These are phyloP conservation scores for Evernia prunastri DNA, from an alignment of 495 filamentous ascomycete genomes.

Conservation along the genomic window DNA sequence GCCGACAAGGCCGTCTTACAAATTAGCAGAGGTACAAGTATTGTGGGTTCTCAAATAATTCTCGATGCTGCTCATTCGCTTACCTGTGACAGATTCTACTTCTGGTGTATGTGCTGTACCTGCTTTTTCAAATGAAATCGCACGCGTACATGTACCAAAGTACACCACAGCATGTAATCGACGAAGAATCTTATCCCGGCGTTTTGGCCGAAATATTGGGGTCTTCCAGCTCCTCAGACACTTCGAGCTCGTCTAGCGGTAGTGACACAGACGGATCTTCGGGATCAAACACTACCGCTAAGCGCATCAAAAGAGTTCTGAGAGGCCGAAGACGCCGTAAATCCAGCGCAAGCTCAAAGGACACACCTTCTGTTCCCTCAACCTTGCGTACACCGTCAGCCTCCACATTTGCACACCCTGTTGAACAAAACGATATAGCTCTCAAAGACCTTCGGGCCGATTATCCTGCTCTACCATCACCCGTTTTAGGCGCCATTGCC, in stretches of 20 bases:
- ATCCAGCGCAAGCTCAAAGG: conserved; percentile 63
- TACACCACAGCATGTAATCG: conserved; percentile 81
- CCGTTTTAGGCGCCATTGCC: conserved; percentile 32
- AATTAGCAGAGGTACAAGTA: conserved; percentile 83
- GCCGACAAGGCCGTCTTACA: conserved; percentile 68
- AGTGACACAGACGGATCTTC: conserved; percentile 59
- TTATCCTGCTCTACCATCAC: conserved; percentile 17
- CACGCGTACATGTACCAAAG: conserved; percentile 88
- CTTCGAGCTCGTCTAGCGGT: conserved; percentile 50
- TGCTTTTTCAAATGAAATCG: conserved; percentile 86
- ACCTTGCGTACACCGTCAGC: conserved; percentile 37
- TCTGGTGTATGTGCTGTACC: conserved; percentile 75
- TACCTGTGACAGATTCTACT: conserved; percentile 55
- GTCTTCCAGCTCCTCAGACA: conserved; percentile 56
- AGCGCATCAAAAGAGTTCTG: conserved; percentile 65
- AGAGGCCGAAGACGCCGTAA: conserved; percentile 62
- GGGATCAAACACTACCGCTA: conserved; percentile 66
- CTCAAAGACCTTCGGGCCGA: conserved; percentile 25
- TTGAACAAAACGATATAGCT: conserved; percentile 35
- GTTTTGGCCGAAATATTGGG: conserved; percentile 75
- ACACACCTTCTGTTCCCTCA: conserved; percentile 43
- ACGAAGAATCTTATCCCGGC: conserved; percentile 80
- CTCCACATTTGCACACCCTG: conserved; percentile 33
- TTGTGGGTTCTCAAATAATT: conserved; percentile 46
- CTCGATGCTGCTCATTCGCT: not conserved